Base-by-base conservation (phyloP, 495 filamentous ascomycete genomes). In the Friedmanniomyces simplex region DNA sequence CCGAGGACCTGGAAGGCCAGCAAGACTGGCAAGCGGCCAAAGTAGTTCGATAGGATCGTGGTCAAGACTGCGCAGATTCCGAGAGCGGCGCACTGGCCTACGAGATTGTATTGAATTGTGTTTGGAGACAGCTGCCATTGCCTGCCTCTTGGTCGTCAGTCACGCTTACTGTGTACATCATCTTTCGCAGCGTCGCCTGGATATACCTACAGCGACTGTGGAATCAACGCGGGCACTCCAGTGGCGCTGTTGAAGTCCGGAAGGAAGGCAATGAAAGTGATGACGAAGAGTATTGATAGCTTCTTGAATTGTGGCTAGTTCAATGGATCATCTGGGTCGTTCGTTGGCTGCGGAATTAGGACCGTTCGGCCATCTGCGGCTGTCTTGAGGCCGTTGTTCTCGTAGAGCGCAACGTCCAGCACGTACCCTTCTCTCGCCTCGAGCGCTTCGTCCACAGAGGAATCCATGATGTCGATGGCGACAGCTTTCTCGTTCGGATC, bases 291-390 rank as follows among this genome's bases (percentile, higher is more conserved):
- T 41, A 61, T 43, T 13, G 32, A 20, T 21, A 50, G 54, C 46
- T 61, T 61, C 42, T 61, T 61, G 14, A 42, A n/a, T 10, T 13
- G 34, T 13, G 36, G 47, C 58, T 54, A 61, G 30, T 61, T 61
- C 5, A 61, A 43, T 5, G 58, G 58, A 57, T 61, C 58, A 30
- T 57, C 47, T 58, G 54, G 54, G 30, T 57, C 54, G 12, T 50
- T 24, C 18, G 53, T 26, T 5, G 58, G 58, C 45, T 61, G 58
- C 10, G 58, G 58, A 3, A 59, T 61, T 22, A 61, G 49, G 37
- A 61, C 46, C 16, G 54, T 61, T 14, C 41, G 58, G 14, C 58
- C 58, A 58, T 61, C 54, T 14, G n/a, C 32, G 8, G 58, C 41
- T 16, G 55, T 61, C 28, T 61, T 61, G 6, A 61, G 30, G 8